Base-by-base conservation (phyloP, 2,329 filamentous ascomycete genomes). In the Aureobasidium pullulans region DNA sequence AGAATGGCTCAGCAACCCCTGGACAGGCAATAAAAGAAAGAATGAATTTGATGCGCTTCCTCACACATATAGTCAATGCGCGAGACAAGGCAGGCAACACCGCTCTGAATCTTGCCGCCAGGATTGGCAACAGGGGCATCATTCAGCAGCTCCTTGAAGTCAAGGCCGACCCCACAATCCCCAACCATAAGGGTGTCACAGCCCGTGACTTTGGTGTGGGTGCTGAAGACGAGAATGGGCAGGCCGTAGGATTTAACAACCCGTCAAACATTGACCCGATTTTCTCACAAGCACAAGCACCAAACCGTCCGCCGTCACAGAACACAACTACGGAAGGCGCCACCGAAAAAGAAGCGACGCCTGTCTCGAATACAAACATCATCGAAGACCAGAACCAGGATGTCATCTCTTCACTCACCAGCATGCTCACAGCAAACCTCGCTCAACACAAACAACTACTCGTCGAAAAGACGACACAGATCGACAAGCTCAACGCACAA, bases 81-180 rank as follows among this genome's bases (percentile, higher is more conserved):
- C 89, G 93, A 67, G 94, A 99, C 72, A 91, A 92, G 67, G 88
- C 89, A 36, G 94, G 94, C 0, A 96, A 99, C 69, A 99, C 94
- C 0, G 94, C 94, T 0, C 79, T 99, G 19, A 96, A 96, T 66
- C 87, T 97, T 63, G 94, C 93, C 1, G 92, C 94, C 1, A 83
- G 94, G 62, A 96, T 96, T 65, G 90, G 91, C 23, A 97, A 96
- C 70, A 82, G 88, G 59, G 95, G 90, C 67, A 96, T 99, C 66
- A 96, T 97, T 60, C 93, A 91, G n/a, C 94, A 99, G 70, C 79
- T 99, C 34, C 80, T 97, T 10, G 94, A 99, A 73, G 92, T 99
- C 44, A 91, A 93, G 60, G 94, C 94, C 1, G 91, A 97, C 71
- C 88, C 91, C n/a, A 85, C 87, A 57, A 92, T 97, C 68, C 83